These are phyloP conservation scores for Phytopythium mirpurense DNA, from an alignment of 352 stramenopile genomes.

Conservation along the genomic window DNA sequence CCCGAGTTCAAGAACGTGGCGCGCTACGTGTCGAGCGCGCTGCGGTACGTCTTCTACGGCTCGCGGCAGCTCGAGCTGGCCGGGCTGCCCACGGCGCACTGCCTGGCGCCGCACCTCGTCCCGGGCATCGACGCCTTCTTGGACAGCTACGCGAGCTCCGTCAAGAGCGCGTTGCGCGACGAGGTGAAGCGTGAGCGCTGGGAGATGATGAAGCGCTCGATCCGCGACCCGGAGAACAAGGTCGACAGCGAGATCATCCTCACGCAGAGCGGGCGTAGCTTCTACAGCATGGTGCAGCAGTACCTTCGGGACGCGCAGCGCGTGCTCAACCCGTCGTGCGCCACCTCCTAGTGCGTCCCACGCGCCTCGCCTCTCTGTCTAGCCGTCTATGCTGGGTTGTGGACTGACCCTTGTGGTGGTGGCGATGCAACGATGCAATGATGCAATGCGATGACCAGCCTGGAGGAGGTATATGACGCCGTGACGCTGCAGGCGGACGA, in stretches of 20 bases:
- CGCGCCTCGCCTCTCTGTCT: neutral
- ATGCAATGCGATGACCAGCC: constrained; percentile 19
- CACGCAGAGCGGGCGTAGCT: constrained; percentile 68
- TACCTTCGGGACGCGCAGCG: constrained; percentile 73
- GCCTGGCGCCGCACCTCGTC: constrained; percentile 60
- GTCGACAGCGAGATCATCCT: constrained; percentile 72
- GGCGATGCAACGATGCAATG: too few species aligned
- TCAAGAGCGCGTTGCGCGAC: constrained; percentile 60
- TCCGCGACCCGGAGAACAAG: constrained; percentile 66
- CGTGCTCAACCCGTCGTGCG: constrained; percentile 75
- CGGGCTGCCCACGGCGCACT: constrained; percentile 67
- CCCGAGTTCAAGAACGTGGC: constrained; percentile 74
- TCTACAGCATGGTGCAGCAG: constrained; percentile 80
- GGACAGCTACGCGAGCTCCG: constrained; percentile 55
- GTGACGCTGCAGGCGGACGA: constrained; percentile 56
- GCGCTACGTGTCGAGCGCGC: constrained; percentile 65
- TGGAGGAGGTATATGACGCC: constrained; percentile 53
- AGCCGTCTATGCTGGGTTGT: constrained; percentile 5
- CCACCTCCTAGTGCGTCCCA: constrained; percentile 59
- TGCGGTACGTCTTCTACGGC: constrained; percentile 81
- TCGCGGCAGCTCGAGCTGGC: constrained; percentile 73
- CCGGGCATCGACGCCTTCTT: constrained; percentile 55
- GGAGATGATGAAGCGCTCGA: constrained; percentile 66
- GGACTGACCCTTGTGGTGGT: neutral
- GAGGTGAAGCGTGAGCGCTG: constrained; percentile 83